These are phyloP conservation scores for Fusarium clavum DNA, from an alignment of 2,329 filamentous ascomycete genomes.

Conservation along the genomic window DNA sequence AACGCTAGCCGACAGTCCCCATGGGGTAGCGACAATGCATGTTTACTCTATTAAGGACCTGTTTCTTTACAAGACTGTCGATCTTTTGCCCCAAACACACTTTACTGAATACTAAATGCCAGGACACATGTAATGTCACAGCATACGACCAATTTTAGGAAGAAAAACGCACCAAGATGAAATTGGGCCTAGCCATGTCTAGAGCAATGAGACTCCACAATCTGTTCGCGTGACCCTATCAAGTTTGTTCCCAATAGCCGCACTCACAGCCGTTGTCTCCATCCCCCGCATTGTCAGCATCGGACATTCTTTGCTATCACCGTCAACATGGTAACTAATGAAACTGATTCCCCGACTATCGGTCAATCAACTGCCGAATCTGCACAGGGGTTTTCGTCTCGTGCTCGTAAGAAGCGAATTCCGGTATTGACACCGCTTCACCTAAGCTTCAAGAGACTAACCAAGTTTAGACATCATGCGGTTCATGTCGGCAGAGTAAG, in stretches of 20 bases:
- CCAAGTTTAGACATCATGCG: conserved; percentile 9
- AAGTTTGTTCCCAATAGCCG: not conserved
- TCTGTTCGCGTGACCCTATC: conserved; percentile 4
- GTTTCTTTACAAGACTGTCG: not conserved
- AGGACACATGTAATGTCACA: not conserved
- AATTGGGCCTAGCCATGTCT: not conserved
- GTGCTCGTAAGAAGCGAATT: conserved; percentile 17
- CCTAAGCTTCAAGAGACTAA: not conserved
- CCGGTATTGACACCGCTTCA: not conserved
- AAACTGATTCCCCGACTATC: not conserved
- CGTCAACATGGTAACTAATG: not conserved
- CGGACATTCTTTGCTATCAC: conserved; percentile 2
- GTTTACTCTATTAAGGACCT: not conserved
- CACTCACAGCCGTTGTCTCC: not conserved
- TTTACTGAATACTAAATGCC: not conserved
- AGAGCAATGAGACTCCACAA: not conserved
- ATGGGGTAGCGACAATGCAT: not conserved
- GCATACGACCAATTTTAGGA: not conserved
- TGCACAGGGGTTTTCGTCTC: not conserved
- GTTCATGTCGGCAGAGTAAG: conserved; percentile 22
- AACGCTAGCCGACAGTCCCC: not conserved
- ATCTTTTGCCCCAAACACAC: fast-evolving
- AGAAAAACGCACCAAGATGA: not conserved
- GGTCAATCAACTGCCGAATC: not conserved
- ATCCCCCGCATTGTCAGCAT: not conserved